Percentiles rank a stretch among this genome's conserved stretches.
Evolutionary conservation across 176 grass and related monocot genomes (phyloP).

Genomic region (Poa pratensis): DNA sequence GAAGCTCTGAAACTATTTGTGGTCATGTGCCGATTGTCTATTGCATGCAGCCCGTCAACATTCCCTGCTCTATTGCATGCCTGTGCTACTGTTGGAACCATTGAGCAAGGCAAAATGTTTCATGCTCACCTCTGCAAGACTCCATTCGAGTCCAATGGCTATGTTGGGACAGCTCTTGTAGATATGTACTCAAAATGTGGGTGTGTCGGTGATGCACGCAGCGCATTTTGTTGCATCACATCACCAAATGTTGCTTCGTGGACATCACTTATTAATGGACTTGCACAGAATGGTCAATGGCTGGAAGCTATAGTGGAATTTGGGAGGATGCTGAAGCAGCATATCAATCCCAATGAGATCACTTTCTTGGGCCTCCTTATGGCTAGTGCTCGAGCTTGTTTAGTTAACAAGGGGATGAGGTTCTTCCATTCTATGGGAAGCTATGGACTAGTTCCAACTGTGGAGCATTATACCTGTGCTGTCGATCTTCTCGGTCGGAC

Average conservation of each 20-base stretch:
- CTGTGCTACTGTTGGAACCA: slow-evolving; percentile 50
- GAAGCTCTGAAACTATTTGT: slow-evolving; percentile 59
- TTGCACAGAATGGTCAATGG: slow-evolving; percentile 59
- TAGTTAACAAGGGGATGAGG: slow-evolving; percentile 50
- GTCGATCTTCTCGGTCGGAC: slow-evolving; percentile 67
- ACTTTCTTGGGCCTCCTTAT: slow-evolving; percentile 59
- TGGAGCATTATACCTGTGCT: slow-evolving; percentile 59
- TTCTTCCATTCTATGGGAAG: slow-evolving; percentile 54
- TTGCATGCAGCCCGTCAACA: slow-evolving; percentile 56
- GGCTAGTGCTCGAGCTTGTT: slow-evolving; percentile 50
- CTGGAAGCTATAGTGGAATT: slow-evolving; percentile 59
- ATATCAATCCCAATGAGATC: slow-evolving; percentile 54
- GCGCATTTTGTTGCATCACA: slow-evolving; percentile 40
- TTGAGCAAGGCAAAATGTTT: slow-evolving; percentile 66
- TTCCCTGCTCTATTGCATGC: slow-evolving; percentile 59
- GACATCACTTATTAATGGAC: slow-evolving; percentile 66
- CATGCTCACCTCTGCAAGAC: slow-evolving; percentile 58
- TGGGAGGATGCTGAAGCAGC: slow-evolving; percentile 58
- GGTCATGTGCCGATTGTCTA: slow-evolving; percentile 45
- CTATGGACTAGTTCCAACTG: slow-evolving; percentile 49
- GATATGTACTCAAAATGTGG: slow-evolving; percentile 75
- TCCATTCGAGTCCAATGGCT: slow-evolving; percentile 48
- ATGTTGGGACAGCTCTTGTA: slow-evolving; percentile 64
- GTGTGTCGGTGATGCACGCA: slow-evolving; percentile 47
- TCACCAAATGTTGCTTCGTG: slow-evolving; percentile 64